phyloP scores from a whole-genome alignment of 208 protist genomes.

The Tetramitus jugosus region DNA sequence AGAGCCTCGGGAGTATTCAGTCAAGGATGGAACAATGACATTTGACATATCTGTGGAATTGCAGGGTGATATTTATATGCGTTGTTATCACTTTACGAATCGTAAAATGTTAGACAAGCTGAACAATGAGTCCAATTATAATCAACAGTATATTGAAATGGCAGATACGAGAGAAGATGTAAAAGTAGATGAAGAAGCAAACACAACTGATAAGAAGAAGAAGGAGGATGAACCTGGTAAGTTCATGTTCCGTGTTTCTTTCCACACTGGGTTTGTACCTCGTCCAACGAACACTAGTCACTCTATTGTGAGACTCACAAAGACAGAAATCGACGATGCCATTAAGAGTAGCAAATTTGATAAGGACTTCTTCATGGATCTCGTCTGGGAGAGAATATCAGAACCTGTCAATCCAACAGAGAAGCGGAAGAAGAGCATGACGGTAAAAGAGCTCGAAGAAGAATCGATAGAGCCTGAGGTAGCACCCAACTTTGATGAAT shows the following conservation, averaged over 20 bases:
- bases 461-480: too few species aligned
- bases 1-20: background rate
- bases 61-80: slow-evolving; percentile 18
- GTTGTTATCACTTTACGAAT: slow-evolving; percentile 12
- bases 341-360: slow-evolving; percentile 15
- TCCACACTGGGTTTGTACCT: slow-evolving; percentile 12
- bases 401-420: too few species aligned
- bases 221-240: too few species aligned
- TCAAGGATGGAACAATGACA: background rate
- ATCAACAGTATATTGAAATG: too few species aligned
- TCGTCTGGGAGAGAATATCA: slow-evolving; percentile 14
- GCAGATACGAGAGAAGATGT: too few species aligned
- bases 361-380: slow-evolving; percentile 26
- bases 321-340: slow-evolving; percentile 27
- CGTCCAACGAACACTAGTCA: background rate
- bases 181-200: too few species aligned
- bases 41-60: background rate
- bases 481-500: too few species aligned
- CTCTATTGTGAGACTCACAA: slow-evolving; percentile 21
- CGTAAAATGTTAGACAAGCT: too few species aligned
- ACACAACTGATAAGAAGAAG: too few species aligned
- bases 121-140: too few species aligned
- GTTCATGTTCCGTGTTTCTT: slow-evolving; percentile 25
- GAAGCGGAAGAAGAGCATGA: too few species aligned
- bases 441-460: too few species aligned